These are phyloP conservation scores for Paradendryphiella salina DNA, from an alignment of 2,329 filamentous ascomycete species.

Conservation along the genomic window DNA sequence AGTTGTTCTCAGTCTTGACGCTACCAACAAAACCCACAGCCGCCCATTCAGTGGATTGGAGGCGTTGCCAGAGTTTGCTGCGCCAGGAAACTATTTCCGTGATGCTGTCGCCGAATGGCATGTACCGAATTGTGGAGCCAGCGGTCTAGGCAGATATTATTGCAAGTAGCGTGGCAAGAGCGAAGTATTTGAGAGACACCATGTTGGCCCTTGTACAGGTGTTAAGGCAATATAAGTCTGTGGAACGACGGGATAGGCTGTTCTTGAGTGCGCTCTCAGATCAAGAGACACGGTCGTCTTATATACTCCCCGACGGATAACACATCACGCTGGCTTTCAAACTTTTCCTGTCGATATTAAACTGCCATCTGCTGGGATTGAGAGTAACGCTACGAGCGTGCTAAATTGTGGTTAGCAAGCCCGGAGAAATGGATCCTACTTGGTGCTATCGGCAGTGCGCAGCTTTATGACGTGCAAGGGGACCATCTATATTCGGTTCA, in stretches of 20 bases:
- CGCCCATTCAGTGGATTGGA: conserved; percentile 47
- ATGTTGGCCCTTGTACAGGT: conserved; percentile 7
- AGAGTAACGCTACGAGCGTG: neutral
- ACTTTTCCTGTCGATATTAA: neutral
- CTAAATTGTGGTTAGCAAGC: neutral
- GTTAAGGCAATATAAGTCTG: neutral
- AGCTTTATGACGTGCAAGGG: neutral
- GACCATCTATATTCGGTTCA: neutral
- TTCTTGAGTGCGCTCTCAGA: neutral
- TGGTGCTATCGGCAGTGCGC: neutral
- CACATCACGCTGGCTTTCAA: neutral
- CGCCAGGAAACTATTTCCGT: conserved; percentile 54
- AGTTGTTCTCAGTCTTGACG: conserved; percentile 37
- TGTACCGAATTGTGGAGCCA: conserved; percentile 35
- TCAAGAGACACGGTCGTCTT: neutral
- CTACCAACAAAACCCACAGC: conserved; percentile 48
- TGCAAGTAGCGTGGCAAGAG: conserved; percentile 14
- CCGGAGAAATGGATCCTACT: neutral
- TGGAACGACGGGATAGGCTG: neutral
- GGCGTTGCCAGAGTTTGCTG: conserved; percentile 49
- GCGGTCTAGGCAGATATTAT: conserved; percentile 16
- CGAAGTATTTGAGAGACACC: conserved; percentile 26
- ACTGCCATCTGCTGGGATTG: neutral
- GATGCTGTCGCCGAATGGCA: conserved; percentile 54
- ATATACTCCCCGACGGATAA: neutral